Conservation (phyloP, 305 asterid genomes). For the Coffea humblotiana region DNA sequence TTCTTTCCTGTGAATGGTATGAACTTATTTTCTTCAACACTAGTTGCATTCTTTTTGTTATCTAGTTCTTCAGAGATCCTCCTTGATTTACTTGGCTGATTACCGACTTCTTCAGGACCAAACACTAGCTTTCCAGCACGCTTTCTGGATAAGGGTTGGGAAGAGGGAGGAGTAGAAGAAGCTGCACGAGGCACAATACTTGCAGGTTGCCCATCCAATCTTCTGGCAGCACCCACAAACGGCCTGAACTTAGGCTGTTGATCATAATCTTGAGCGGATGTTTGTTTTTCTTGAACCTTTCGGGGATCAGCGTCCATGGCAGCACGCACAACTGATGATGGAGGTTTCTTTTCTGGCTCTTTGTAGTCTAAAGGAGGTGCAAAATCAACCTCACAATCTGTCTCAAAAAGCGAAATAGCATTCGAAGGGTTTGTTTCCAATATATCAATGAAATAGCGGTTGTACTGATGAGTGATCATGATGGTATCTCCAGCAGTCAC, state of each 20-base stretch:
- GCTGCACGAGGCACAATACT: not conserved
- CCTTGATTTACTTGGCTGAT: not conserved
- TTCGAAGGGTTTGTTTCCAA: slow-evolving; percentile 14
- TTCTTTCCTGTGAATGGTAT: slow-evolving; percentile 21
- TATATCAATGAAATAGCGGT: slow-evolving; percentile 10
- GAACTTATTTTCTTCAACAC: slow-evolving; percentile 14
- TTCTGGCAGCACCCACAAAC: slow-evolving; percentile 11
- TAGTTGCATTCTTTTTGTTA: not conserved
- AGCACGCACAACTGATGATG: not conserved
- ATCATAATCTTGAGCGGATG: not conserved
- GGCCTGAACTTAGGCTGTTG: slow-evolving; percentile 5
- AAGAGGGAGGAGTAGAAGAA: not conserved
- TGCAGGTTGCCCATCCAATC: slow-evolving; percentile 7
- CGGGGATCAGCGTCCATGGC: too few species aligned
- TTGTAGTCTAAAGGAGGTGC: slow-evolving; percentile 19
- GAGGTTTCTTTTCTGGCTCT: slow-evolving; percentile 4
- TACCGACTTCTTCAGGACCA: not conserved
- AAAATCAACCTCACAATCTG: slow-evolving; percentile 15
- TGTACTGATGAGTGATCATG: not conserved
- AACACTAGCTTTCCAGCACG: slow-evolving; percentile 15
- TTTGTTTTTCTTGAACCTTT: not conserved
- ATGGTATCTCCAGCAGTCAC: slow-evolving; percentile 26
- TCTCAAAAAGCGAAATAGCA: slow-evolving; percentile 13
- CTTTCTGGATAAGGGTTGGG: not conserved
- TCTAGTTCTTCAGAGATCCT: not conserved